Base-by-base conservation (phyloP, 805 yeast genomes). In the Tetrapisispora nanseiensis region DNA sequence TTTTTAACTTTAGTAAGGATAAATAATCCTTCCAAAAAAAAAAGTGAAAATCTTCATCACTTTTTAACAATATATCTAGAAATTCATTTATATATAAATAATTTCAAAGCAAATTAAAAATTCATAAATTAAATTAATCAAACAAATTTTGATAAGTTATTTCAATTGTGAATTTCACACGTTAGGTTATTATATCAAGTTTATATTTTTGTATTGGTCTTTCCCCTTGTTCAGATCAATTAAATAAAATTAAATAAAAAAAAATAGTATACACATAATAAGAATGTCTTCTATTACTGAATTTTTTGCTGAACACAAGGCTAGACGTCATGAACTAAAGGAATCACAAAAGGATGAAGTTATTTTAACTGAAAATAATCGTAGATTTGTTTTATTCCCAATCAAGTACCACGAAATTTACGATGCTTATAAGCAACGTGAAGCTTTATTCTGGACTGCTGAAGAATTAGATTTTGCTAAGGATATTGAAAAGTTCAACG, bases 381-480 rank as follows among this genome's bases (percentile, higher is more conserved):
- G 78, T 61, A 80, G 98, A 62, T 90, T 87, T 57, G 97, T 90
- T 40, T 71, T 90, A 52, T 89, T 90, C 78, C 98, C 98, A 54
- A 86, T 90, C 69, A 84, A 86, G 69, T 90, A 86, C 71, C 90
- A 89, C 62, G 97, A 89, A 70, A 84, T 90, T 63, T 90, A 97
- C 97, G 95, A 89, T 66, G 89, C 92, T 76, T 90, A 90, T 70
- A 90, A 90, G 73, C 86, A 86, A 69, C 95, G 96, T 38, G 98
- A 90, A 73, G 97, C 98, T 16, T 86, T 96, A 9, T 90, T 90
- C 76, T 90, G 98, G 98, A 89, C 97, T 34, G 97, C 97, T 42
- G 98, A 90, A 72, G 98, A 90, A 70, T 86, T 90, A 54, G 98
- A 90, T 66, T 75, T 90, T 51, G 78, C 89, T 45, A 90, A 89